These are phyloP conservation scores for Hamamelis virginiana DNA, from an alignment of 164 flowering plant species.

Conservation along the genomic window DNA sequence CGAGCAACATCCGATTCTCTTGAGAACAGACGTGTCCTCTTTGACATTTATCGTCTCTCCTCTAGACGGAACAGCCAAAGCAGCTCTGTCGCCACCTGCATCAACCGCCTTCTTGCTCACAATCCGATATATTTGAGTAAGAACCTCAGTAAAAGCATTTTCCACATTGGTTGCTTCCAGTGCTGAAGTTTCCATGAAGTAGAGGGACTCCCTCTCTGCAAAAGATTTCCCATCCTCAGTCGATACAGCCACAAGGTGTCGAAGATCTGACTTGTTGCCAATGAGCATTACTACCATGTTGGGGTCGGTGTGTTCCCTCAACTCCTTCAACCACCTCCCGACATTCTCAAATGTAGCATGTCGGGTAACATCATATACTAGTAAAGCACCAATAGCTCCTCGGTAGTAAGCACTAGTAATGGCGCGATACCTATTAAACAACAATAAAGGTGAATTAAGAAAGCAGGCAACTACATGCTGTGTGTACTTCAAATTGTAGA, in stretches of 20 bases:
- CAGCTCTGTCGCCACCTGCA: conserved; percentile 16
- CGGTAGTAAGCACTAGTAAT: conserved; percentile 43
- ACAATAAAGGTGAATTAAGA: background rate
- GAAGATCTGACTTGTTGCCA: conserved; percentile 41
- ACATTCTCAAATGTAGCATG: conserved; percentile 32
- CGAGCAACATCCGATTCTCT: conserved; percentile 40
- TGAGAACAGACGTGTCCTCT: conserved; percentile 28
- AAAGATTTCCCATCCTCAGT: conserved; percentile 30
- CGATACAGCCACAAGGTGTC: conserved; percentile 38
- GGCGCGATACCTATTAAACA: conserved; percentile 35
- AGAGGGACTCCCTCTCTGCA: conserved; percentile 37
- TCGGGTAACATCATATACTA: conserved; percentile 41
- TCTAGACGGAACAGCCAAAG: conserved; percentile 25
- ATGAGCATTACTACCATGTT: conserved; percentile 45
- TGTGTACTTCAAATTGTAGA: background rate
- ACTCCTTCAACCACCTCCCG: conserved; percentile 41
- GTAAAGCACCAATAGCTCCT: conserved; percentile 46
- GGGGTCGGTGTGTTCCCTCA: conserved; percentile 41
- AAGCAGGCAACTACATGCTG: background rate
- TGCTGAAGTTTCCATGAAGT: conserved; percentile 45
- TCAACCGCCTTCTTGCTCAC: conserved; percentile 38
- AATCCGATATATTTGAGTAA: conserved; percentile 31
- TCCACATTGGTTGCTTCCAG: conserved; percentile 41
- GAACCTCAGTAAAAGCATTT: conserved; percentile 35
- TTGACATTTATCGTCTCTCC: conserved; percentile 37